These are phyloP conservation scores for Orobanche coerulescens DNA, from an alignment of 257 asterid species.

Conservation along the genomic window DNA sequence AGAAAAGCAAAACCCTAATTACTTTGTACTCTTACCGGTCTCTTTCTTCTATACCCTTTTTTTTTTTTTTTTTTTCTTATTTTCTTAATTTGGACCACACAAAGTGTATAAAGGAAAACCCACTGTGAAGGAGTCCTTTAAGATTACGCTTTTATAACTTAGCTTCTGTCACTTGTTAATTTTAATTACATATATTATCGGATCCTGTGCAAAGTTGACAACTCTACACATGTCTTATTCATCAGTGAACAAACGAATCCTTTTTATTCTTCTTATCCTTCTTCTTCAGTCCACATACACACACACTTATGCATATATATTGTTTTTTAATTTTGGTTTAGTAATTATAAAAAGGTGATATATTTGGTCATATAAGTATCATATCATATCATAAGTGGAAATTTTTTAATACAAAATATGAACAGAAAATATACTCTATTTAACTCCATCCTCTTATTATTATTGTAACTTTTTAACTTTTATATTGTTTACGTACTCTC, in stretches of 20 bases:
- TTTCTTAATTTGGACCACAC: constrained; percentile 24
- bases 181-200: too few species aligned
- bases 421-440: too few species aligned
- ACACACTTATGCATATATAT: too few species aligned
- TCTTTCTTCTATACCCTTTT: constrained; percentile 7
- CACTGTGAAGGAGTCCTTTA: constrained; percentile 14
- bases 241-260: neutral
- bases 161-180: constrained; percentile 9
- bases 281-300: too few species aligned
- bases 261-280: constrained; percentile 11
- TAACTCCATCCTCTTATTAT: too few species aligned
- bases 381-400: too few species aligned
- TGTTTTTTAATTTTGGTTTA: too few species aligned
- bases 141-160: constrained; percentile 17
- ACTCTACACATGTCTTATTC: constrained; percentile 30
- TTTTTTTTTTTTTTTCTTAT: neutral
- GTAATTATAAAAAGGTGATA: too few species aligned
- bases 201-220: constrained; percentile 39
- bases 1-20: constrained; percentile 23
- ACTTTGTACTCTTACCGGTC: neutral
- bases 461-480: too few species aligned
- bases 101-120: neutral
- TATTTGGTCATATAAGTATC: too few species aligned
- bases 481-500: too few species aligned
- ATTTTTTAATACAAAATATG: too few species aligned